Conservation (phyloP, 352 stramenopile genomes). For the Bremia lactucae region DNA sequence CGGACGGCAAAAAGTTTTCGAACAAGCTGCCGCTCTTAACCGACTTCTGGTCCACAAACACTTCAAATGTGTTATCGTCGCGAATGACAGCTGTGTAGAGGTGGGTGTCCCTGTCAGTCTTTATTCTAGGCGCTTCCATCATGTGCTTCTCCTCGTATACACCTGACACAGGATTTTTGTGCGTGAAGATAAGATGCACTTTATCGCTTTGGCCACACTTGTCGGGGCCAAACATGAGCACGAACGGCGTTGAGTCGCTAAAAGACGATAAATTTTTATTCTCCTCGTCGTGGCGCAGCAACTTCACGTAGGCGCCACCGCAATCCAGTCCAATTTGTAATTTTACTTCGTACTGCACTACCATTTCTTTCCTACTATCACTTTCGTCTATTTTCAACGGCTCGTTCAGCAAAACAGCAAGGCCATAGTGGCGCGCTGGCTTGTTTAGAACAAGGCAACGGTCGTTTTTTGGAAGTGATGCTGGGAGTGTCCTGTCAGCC, state of each 20-base stretch:
- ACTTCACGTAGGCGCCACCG: conserved; percentile 90
- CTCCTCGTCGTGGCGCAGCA: conserved; percentile 59
- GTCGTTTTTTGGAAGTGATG: conserved; percentile 45
- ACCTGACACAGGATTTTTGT: conserved; percentile 87
- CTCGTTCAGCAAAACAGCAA: conserved; percentile 61
- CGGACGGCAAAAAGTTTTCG: conserved; percentile 72
- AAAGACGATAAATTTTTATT: conserved; percentile 50
- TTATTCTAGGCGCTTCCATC: conserved; percentile 57
- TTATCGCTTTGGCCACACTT: conserved; percentile 91
- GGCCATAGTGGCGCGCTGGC: conserved; percentile 67
- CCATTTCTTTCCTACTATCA: conserved; percentile 63
- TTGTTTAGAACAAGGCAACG: conserved; percentile 61
- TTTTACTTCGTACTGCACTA: conserved; percentile 94
- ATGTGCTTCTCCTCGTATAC: conserved; percentile 93
- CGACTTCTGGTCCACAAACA: conserved; percentile 85
- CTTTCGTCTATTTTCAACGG: conserved; percentile 61
- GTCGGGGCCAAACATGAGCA: conserved; percentile 94
- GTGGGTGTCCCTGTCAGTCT: conserved; percentile 81
- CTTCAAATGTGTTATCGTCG: conserved; percentile 86
- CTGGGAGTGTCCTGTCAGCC: conserved; percentile 49
- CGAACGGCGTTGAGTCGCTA: conserved; percentile 82
- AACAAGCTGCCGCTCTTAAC: conserved; percentile 77
- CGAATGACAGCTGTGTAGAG: conserved; percentile 89
- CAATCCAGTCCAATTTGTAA: conserved; percentile 86
- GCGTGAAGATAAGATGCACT: conserved; percentile 92